phyloP scores from a whole-genome alignment of 805 yeast genomes.

The Saturnispora galanensis region DNA sequence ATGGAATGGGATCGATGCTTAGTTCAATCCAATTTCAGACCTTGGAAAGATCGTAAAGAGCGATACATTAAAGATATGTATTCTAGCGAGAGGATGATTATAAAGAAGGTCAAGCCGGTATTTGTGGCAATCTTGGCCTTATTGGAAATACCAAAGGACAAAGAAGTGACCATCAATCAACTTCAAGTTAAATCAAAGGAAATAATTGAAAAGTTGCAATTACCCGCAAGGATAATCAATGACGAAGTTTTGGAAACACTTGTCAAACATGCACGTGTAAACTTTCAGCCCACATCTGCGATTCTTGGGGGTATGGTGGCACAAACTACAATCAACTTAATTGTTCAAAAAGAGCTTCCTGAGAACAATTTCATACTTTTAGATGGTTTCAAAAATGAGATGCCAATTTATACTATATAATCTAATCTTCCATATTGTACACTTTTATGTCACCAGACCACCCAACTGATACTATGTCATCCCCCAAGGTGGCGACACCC shows the following conservation, averaged over 20 bases:
- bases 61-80: slow-evolving; percentile 9
- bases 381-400: slow-evolving; percentile 61
- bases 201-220: slow-evolving; percentile 30
- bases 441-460: slow-evolving; percentile 78
- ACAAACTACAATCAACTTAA: slow-evolving; percentile 79
- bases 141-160: slow-evolving; percentile 31
- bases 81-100: slow-evolving; percentile 25
- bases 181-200: slow-evolving; percentile 24
- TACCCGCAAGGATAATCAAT: slow-evolving; percentile 33
- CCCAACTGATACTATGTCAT: slow-evolving; percentile 51
- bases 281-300: slow-evolving; percentile 77
- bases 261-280: slow-evolving; percentile 44
- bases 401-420: slow-evolving; percentile 56
- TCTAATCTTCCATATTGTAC: slow-evolving; percentile 12
- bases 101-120: slow-evolving; percentile 43
- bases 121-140: slow-evolving; percentile 52
- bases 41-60: slow-evolving; percentile 23
- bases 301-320: slow-evolving; percentile 83
- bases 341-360: slow-evolving; percentile 70
- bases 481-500: slow-evolving; percentile 30
- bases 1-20: slow-evolving; percentile 28
- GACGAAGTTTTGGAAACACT: slow-evolving; percentile 31
- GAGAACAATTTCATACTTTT: slow-evolving; percentile 70
- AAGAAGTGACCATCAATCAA: slow-evolving; percentile 10
- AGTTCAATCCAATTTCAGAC: slow-evolving; percentile 29